Conservation (phyloP, 768 basidiomycete species). For the Tylopilus subfusipes region DNA sequence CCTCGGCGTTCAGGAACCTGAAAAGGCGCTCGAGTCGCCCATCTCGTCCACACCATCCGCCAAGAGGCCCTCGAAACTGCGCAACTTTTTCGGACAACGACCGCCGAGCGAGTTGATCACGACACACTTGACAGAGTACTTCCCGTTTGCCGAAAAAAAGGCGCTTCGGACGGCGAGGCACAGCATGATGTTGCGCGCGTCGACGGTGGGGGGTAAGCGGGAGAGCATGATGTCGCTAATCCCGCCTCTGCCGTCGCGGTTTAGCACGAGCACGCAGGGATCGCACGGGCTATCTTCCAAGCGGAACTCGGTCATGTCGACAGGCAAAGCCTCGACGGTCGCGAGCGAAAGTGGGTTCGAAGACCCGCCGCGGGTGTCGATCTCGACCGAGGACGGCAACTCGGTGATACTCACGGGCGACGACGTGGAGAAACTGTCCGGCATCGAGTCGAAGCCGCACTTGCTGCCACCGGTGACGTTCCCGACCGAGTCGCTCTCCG, state of each 20-base stretch:
- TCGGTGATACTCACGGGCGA: conserved; percentile 60
- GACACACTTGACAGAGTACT: conserved; percentile 90
- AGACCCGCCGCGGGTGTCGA: conserved; percentile 66
- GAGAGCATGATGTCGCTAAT: conserved; percentile 46
- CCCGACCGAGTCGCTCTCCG: conserved; percentile 74
- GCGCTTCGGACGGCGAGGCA: conserved; percentile 85
- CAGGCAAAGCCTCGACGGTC: conserved; percentile 32
- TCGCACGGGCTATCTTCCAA: conserved; percentile 48
- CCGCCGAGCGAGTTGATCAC: conserved; percentile 98
- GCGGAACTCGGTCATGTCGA: conserved; percentile 35
- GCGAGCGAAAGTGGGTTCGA: conserved; percentile 32
- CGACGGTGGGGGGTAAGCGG: conserved; percentile 44
- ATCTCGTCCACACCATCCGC: conserved; percentile 44
- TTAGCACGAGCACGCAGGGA: conserved; percentile 35
- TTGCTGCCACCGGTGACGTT: conserved; percentile 76
- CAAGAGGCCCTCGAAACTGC: conserved; percentile 65
- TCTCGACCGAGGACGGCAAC: conserved; percentile 70
- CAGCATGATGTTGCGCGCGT: conserved; percentile 70
- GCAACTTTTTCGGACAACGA: conserved; percentile 97
- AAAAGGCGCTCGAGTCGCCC: conserved; percentile 57
- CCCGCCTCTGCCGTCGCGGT: conserved; percentile 38
- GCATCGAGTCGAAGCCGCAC: conserved; percentile 42
- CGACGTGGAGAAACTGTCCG: conserved; percentile 35
- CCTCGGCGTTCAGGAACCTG: conserved; percentile 81
- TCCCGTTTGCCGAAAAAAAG: conserved; percentile 91